phyloP scores from a whole-genome alignment of 1,284 basidiomycete species.

The Malassezia dermatis region DNA sequence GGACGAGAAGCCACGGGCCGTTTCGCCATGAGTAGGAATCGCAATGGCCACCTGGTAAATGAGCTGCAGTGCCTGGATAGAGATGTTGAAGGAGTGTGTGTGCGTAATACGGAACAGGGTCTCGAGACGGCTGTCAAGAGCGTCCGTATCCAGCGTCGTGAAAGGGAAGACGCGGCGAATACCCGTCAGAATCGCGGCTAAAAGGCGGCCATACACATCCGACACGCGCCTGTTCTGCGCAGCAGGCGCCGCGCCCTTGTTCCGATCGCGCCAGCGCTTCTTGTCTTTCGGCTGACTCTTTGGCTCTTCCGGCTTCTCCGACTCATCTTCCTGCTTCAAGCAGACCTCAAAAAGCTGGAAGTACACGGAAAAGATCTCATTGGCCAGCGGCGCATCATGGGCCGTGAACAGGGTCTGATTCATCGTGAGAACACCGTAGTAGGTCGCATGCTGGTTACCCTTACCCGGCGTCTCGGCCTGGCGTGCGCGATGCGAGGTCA shows the following conservation, averaged over 20 bases:
- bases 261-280: slow-evolving; percentile 48
- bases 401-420: slow-evolving; percentile 80
- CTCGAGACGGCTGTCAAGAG: slow-evolving; percentile 74
- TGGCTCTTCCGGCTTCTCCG: slow-evolving; percentile 26
- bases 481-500: slow-evolving; percentile 6
- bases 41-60: slow-evolving; percentile 63
- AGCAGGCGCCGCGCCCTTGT: slow-evolving; percentile 32
- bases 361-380: slow-evolving; percentile 76
- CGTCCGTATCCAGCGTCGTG: slow-evolving; percentile 60
- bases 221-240: slow-evolving; percentile 47
- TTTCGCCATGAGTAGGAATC: slow-evolving; percentile 8
- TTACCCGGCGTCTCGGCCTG: not conserved
- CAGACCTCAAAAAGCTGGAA: slow-evolving; percentile 84
- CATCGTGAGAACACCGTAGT: slow-evolving; percentile 83
- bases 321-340: slow-evolving; percentile 24
- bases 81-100: slow-evolving; percentile 80
- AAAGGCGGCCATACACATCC: slow-evolving; percentile 62
- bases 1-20: slow-evolving; percentile 11
- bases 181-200: slow-evolving; percentile 84
- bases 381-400: slow-evolving; percentile 61
- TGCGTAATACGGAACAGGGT: slow-evolving; percentile 93
- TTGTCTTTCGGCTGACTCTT: slow-evolving; percentile 27
- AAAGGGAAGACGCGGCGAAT: slow-evolving; percentile 92
- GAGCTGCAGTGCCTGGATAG: slow-evolving; percentile 83
- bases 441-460: slow-evolving; percentile 59